phyloP scores from a whole-genome alignment of 352 stramenopile species.

The Phytophthora idaei region DNA sequence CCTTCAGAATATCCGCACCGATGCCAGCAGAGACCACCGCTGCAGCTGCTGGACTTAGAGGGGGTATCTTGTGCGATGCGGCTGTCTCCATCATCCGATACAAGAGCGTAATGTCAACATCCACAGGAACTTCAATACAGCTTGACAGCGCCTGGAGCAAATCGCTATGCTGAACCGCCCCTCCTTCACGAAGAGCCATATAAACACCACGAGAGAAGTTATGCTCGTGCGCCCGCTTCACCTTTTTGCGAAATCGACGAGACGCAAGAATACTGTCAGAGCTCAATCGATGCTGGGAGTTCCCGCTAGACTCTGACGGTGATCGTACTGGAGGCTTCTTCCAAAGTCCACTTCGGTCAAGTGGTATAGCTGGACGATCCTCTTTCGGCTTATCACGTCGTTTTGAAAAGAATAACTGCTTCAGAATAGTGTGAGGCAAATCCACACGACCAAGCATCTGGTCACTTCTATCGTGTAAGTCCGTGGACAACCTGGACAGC shows the following conservation, averaged over 20 bases:
- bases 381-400: constrained; percentile 15
- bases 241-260: constrained; percentile 74
- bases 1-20: constrained; percentile 54
- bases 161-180: constrained; percentile 82
- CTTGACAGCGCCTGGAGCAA: constrained; percentile 87
- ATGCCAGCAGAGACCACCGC: constrained; percentile 51
- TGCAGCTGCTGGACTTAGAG: constrained; percentile 38
- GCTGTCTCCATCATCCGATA: constrained; percentile 80
- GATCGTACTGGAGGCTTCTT: constrained; percentile 30
- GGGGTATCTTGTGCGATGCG: constrained; percentile 30
- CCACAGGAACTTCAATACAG: constrained; percentile 83
- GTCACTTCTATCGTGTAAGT: constrained; percentile 41
- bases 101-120: constrained; percentile 88
- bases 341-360: constrained; percentile 27
- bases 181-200: constrained; percentile 74
- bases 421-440: constrained; percentile 55
- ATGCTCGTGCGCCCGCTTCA: constrained; percentile 87
- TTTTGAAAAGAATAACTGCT: constrained; percentile 63
- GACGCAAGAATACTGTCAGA: constrained; percentile 43
- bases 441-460: constrained; percentile 32
- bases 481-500: constrained; percentile 55
- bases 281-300: constrained; percentile 18
- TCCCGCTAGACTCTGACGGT: constrained; percentile 12
- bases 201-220: constrained; percentile 91
- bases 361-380: constrained; percentile 31